These are phyloP conservation scores for Sporopachydermia lactativora DNA, from an alignment of 805 yeast genomes.

Conservation along the genomic window DNA sequence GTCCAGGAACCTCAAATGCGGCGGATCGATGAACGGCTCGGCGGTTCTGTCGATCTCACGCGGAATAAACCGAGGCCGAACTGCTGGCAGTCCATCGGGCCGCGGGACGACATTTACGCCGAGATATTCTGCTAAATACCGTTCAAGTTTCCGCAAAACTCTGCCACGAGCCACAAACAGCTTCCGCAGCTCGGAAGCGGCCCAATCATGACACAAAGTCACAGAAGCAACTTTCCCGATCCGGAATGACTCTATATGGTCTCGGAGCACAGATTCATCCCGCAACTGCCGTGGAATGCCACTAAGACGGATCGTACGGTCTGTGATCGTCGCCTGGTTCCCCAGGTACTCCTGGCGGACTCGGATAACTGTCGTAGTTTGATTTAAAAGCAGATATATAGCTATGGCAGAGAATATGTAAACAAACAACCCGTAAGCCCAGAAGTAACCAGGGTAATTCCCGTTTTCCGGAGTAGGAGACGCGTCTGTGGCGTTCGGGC, in stretches of 20 bases:
- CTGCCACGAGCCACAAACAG: conserved; percentile 23
- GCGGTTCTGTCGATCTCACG: not conserved
- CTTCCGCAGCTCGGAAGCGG: conserved; percentile 24
- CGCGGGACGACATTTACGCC: conserved; percentile 23
- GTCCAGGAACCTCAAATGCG: not conserved
- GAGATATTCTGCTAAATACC: conserved; percentile 26
- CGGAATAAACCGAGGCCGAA: not conserved
- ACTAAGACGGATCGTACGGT: conserved; percentile 40
- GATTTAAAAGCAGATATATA: conserved; percentile 29
- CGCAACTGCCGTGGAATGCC: conserved; percentile 37
- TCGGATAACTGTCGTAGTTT: conserved; percentile 33
- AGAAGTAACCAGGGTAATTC: conserved; percentile 24
- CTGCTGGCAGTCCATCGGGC: not conserved
- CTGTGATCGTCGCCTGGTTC: conserved; percentile 43
- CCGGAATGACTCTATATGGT: conserved; percentile 39
- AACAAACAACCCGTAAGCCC: conserved; percentile 43
- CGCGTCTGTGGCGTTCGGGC: conserved; percentile 4
- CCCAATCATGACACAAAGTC: conserved; percentile 33
- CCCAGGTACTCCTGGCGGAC: conserved; percentile 45
- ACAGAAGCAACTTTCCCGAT: conserved; percentile 41
- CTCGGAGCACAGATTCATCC: conserved; percentile 28
- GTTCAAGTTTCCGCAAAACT: conserved; percentile 25
- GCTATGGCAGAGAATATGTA: conserved; percentile 37
- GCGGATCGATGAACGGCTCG: not conserved
- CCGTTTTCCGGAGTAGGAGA: conserved; percentile 4